A percentile compares a stretch with the other conserved stretches of the same genome.
These are phyloP conservation scores for Septoria linicola DNA, from an alignment of 2,329 filamentous ascomycete genomes.

Conservation along the genomic window DNA sequence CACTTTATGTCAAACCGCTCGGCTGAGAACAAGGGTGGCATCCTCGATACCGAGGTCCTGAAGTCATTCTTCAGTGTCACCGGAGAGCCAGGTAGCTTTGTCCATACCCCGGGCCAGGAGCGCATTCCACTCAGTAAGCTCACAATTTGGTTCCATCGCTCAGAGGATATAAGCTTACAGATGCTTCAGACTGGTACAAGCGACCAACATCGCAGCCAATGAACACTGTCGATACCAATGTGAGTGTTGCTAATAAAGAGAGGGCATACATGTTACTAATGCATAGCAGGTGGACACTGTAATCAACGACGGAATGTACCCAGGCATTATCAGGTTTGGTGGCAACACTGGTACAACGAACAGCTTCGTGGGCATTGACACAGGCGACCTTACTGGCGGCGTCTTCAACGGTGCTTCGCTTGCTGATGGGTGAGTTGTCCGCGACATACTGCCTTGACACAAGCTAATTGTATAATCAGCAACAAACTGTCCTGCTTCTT, in stretches of 20 bases:
- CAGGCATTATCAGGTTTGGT: conserved; percentile 34
- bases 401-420: conserved; percentile 21
- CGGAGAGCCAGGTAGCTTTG: conserved; percentile 26
- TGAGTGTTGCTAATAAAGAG: no score
- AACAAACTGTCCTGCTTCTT: conserved; percentile 42
- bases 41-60: conserved; percentile 27
- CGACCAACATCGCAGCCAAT: conserved; percentile 32
- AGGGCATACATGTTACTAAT: no score
- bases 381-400: conserved; percentile 40
- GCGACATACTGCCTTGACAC: background rate
- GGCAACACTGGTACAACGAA: conserved; percentile 39
- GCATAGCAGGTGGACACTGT: conserved; percentile 16
- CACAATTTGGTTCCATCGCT: background rate
- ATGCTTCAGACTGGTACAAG: conserved; percentile 35
- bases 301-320: conserved; percentile 24
- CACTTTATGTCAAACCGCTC: conserved; percentile 31
- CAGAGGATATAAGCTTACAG: conserved; percentile 23
- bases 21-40: conserved; percentile 22
- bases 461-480: conserved; percentile 1
- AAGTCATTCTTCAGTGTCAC: conserved; percentile 30
- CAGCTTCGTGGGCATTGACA: conserved; percentile 38
- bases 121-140: conserved; percentile 40
- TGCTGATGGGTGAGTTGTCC: conserved; percentile 17
- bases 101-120: conserved; percentile 27
- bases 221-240: conserved; percentile 16